These are phyloP conservation scores for Begonia loranthoides DNA, from an alignment of 306 rosid species.

Conservation along the genomic window DNA sequence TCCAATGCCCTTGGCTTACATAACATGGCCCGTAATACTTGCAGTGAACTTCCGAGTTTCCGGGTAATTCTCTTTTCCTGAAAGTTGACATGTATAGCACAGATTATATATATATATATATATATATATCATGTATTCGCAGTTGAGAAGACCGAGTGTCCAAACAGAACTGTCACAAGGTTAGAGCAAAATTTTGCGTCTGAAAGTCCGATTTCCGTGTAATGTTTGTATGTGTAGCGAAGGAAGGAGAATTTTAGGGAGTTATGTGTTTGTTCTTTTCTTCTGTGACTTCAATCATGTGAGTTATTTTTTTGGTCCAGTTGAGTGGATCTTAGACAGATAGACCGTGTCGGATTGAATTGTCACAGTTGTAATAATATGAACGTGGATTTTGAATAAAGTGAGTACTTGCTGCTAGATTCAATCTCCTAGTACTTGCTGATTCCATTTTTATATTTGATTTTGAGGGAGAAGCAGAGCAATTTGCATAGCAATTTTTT, in stretches of 20 bases:
- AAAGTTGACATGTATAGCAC: constrained; percentile 30
- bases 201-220: neutral
- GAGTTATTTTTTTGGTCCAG: no score
- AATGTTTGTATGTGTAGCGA: neutral
- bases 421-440: no score
- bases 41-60: constrained; percentile 1
- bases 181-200: constrained; percentile 7
- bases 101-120: constrained; percentile 8
- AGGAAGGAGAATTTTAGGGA: neutral
- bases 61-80: constrained; percentile 14
- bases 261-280: no score
- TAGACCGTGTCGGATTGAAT: neutral
- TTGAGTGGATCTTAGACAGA: no score
- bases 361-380: neutral
- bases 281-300: no score
- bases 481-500: no score
- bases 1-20: no score
- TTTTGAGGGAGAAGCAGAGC: no score
- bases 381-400: neutral
- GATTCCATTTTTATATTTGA: no score
- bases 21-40: no score
- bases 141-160: constrained; percentile 17
- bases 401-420: no score
- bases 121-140: constrained; percentile 10
- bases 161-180: constrained; percentile 9